Evolutionary conservation across 2,329 filamentous ascomycete species (phyloP), one percentile per base, ranked within the genome.

Genomic region (Endocalyx cinctus): DNA sequence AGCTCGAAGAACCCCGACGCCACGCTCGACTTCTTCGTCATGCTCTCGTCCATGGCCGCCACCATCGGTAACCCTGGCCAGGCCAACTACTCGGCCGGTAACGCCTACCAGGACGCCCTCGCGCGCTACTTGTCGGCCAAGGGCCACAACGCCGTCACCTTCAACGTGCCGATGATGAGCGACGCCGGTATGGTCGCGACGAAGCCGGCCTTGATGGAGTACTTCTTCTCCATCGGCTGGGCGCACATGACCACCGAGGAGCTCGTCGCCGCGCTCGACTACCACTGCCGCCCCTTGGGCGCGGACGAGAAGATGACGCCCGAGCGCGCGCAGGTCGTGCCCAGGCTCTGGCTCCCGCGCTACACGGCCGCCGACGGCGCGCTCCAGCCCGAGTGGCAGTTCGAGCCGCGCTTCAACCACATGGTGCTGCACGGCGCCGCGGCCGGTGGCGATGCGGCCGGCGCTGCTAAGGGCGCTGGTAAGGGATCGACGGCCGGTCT

Each of bases 301-400:
- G 20, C 8, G n/a, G 20, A 23, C 8, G 20, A n/a, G n/a, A n/a
- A n/a, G 8, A 23, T 23, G 8, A 8, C 17, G 35, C 16, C 11
- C 7, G 27, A 11, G 27, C 31, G 23, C n/a, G 30, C 30, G 3
- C 30, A 37, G 5, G 27, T 40, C 7, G 34, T 40, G 10, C 34
- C 30, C 2, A 13, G 37, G 7, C 26, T 37, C n/a, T 37, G 37
- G 34, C 37, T 39, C 2, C 37, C 34, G 4, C n/a, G 27, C 12
- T 35, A 39, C 17, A 27, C 33, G 5, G 25, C 25, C 11, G 29
- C 26, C 11, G 29, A 33, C n/a, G 37, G 37, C 10, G 30, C 27
- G 6, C 18, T 31, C 13, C 19, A 37, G 16, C 34, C 27, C 11
- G 20, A 26, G 5, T 40, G 37, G 37, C 22, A 37, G 23, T 17